A percentile compares a stretch with the other conserved stretches of the same genome.
Evolutionary conservation across 768 basidiomycete genomes (phyloP).

Genomic region (Mycena albidolilacea): DNA sequence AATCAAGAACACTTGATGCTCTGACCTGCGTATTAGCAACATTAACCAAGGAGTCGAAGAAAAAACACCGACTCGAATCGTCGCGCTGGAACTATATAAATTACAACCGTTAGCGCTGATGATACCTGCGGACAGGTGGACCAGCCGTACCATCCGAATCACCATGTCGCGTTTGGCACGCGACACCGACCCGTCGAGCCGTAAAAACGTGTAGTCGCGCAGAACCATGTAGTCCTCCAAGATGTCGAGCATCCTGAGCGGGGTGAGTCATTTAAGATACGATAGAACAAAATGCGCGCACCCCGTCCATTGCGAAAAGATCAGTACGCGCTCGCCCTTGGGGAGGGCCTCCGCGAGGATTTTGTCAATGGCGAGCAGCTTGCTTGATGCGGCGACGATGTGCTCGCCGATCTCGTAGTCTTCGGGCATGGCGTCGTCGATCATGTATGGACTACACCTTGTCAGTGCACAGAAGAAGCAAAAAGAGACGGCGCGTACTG

Average conservation of each 20-base stretch:
- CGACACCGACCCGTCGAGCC: constrained; percentile 69
- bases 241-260: constrained; percentile 73
- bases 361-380: constrained; percentile 72
- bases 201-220: constrained; percentile 71
- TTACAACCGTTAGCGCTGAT: not conserved
- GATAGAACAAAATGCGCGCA: constrained; percentile 40
- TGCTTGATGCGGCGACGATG: constrained; percentile 69
- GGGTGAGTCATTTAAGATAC: constrained; percentile 7
- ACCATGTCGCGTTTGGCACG: constrained; percentile 71
- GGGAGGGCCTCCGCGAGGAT: constrained; percentile 69
- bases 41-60: not conserved
- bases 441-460: constrained; percentile 63
- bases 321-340: constrained; percentile 73
- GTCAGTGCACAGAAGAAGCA: not conserved
- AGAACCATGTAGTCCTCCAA: constrained; percentile 78
- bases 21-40: constrained; percentile 45
- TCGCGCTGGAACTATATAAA: constrained; percentile 69
- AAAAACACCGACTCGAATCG: constrained; percentile 60
- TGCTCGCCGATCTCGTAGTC: constrained; percentile 70
- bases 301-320: constrained; percentile 81
- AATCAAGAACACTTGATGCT: constrained; percentile 78
- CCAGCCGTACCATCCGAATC: constrained; percentile 64
- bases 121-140: not conserved
- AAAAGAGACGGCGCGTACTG: constrained; percentile 58
- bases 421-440: constrained; percentile 63